A percentile compares a stretch with the other conserved stretches of the same genome.
phyloP scores from a whole-genome alignment of 2,329 filamentous ascomycete species.

The Penicillium sp. region DNA sequence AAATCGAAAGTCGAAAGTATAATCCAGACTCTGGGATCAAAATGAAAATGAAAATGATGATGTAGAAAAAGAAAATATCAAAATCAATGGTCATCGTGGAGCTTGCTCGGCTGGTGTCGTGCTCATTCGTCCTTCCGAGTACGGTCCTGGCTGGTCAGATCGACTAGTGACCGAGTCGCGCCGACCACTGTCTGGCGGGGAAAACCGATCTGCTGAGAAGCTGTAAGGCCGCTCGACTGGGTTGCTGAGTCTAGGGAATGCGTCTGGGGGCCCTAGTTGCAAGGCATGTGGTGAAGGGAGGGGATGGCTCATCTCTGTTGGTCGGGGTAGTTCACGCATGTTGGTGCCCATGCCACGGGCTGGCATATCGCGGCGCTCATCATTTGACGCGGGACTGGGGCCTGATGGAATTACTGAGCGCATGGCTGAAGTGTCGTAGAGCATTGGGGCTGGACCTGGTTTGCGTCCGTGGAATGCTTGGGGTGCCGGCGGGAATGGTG shows the following conservation, averaged over 20 bases:
- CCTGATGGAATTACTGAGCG: slow-evolving; percentile 17
- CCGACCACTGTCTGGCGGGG: slow-evolving; percentile 25
- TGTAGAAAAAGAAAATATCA: slow-evolving; percentile 4
- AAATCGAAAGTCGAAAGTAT: slow-evolving; percentile 1
- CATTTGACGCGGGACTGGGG: neutral
- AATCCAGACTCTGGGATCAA: neutral
- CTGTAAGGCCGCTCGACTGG: slow-evolving; percentile 21
- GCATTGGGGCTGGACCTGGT: slow-evolving; percentile 6
- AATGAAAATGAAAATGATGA: slow-evolving; percentile 5
- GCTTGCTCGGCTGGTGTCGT: slow-evolving; percentile 17
- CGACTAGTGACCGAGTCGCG: slow-evolving; percentile 25
- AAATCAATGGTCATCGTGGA: slow-evolving; percentile 4
- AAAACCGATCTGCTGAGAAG: slow-evolving; percentile 23
- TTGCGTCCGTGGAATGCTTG: slow-evolving; percentile 5
- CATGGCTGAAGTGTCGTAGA: slow-evolving; percentile 19
- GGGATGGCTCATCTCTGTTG: slow-evolving; percentile 26
- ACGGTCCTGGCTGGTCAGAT: slow-evolving; percentile 22
- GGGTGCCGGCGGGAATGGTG: slow-evolving; percentile 15
- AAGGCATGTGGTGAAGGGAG: slow-evolving; percentile 31
- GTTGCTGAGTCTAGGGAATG: slow-evolving; percentile 24
- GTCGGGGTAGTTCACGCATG: slow-evolving; percentile 29
- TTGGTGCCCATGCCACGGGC: slow-evolving; percentile 20
- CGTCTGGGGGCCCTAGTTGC: slow-evolving; percentile 29
- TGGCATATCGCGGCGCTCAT: slow-evolving; percentile 18
- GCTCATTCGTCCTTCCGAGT: slow-evolving; percentile 20